Percentiles rank a stretch among this genome's conserved stretches.
Evolutionary conservation across 2,329 filamentous ascomycete genomes (phyloP).

Genomic region (Xylaria sp.): DNA sequence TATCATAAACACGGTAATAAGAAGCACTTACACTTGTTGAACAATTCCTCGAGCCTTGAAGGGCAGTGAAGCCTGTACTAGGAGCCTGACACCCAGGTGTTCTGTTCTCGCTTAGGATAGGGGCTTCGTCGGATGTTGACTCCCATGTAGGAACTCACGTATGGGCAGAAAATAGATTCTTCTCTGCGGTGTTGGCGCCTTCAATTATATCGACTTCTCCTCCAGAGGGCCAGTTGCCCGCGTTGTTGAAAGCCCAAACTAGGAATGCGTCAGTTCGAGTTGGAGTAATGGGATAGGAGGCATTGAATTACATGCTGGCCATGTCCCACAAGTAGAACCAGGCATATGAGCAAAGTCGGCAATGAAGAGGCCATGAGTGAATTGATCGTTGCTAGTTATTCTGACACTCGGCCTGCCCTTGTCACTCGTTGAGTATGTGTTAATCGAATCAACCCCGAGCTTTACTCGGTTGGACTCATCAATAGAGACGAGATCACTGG

Average conservation of each 20-base stretch:
- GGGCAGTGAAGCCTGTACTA: conserved; percentile 43
- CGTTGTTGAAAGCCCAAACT: conserved; percentile 62
- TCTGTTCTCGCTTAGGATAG: conserved; percentile 31
- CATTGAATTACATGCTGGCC: conserved; percentile 72
- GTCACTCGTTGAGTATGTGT: conserved; percentile 50
- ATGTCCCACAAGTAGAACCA: conserved; percentile 74
- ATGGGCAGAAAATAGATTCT: conserved; percentile 72
- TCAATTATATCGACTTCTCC: conserved; percentile 79
- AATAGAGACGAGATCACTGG: conserved; percentile 56
- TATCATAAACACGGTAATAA: background rate
- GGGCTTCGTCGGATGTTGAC: background rate
- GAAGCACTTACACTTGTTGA: conserved; percentile 42
- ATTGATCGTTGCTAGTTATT: conserved; percentile 71
- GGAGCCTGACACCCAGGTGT: conserved; percentile 42
- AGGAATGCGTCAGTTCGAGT: conserved; percentile 43
- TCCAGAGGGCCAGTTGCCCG: conserved; percentile 65
- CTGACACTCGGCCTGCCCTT: conserved; percentile 70
- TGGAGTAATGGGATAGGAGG: background rate
- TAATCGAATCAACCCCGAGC: conserved; percentile 58
- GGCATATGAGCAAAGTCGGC: conserved; percentile 81
- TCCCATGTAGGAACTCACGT: conserved; percentile 53
- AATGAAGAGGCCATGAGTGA: conserved; percentile 75
- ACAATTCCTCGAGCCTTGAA: conserved; percentile 43
- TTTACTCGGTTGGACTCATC: conserved; percentile 57
- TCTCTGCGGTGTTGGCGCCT: conserved; percentile 70